These are phyloP conservation scores for Tylopilus orsonianus DNA, from an alignment of 1,284 basidiomycete species.

Conservation along the genomic window DNA sequence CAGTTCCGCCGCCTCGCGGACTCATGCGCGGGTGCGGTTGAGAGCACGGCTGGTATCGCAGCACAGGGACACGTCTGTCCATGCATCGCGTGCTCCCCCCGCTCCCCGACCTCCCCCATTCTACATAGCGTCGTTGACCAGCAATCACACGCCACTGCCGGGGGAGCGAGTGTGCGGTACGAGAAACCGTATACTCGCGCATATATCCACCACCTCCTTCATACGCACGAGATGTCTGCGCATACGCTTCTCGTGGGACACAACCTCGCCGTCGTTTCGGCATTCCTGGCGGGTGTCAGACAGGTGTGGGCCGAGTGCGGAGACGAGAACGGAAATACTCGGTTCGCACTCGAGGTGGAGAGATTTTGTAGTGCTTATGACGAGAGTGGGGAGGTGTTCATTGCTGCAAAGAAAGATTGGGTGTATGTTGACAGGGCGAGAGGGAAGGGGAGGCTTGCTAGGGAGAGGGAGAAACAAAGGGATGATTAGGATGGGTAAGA, in stretches of 20 bases:
- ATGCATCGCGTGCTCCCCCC: constrained; percentile 66
- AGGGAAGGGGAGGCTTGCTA: constrained; percentile 30
- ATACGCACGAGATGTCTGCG: constrained; percentile 85
- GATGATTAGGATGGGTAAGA: not conserved
- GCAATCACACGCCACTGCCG: constrained; percentile 11
- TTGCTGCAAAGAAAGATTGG: constrained; percentile 57
- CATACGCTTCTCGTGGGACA: constrained; percentile 72
- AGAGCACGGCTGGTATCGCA: not conserved
- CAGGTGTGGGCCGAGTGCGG: constrained; percentile 33
- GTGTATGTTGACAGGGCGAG: constrained; percentile 50
- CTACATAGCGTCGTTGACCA: constrained; percentile 52
- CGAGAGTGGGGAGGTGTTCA: constrained; percentile 44
- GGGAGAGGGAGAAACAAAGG: constrained; percentile 19
- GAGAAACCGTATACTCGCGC: constrained; percentile 55
- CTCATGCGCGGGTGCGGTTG: constrained; percentile 35
- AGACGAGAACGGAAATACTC: constrained; percentile 14
- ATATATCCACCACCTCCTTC: constrained; percentile 78
- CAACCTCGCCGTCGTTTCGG: constrained; percentile 65
- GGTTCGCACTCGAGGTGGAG: constrained; percentile 49
- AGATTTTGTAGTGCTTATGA: constrained; percentile 55
- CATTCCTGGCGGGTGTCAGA: constrained; percentile 63
- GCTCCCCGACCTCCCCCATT: constrained; percentile 38
- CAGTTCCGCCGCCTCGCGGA: constrained; percentile 60
- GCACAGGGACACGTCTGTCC: constrained; percentile 40
- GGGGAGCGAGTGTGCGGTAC: constrained; percentile 8